Base-by-base conservation (phyloP, 768 basidiomycete genomes). In the Leccinum obscurum region DNA sequence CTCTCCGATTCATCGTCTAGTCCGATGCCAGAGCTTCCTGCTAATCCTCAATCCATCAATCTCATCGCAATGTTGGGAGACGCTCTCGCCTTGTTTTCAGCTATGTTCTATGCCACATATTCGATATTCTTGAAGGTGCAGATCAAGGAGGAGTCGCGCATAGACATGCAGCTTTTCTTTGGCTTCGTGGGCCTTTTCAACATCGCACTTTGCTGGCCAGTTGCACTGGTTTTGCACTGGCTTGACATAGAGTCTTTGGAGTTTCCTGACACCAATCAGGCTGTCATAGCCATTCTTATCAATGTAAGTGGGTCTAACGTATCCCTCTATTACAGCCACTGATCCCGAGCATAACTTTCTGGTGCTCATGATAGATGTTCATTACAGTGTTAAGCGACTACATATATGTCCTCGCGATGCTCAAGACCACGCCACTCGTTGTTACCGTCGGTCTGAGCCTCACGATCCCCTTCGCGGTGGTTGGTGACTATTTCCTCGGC, bases 131-230 rank as follows among this genome's bases (percentile, higher is more conserved):
- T 98, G 68, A 98, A 98, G 75, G 89, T 95, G 50, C 85, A 85
- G 58, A 90, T 97, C 55, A 85, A 83, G 49, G 81, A 82, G 37
- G 93, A 95, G 69, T 89, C 89, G 5, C 83, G 93, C 56, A 83
- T 95, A 65, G 87, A 95, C 71, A 95, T 95, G 94, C 90, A 93
- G 64, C 80, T 95, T 30, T 95, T 97, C 78, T 95, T 97, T 68
- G 95, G 95, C 24, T 96, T 92, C 64, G 93, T 96, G 28, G 93
- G 95, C 10, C 76, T 93, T 14, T 92, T 92, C 78, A 96, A 92
- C 72, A 85, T 93, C 69, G 61, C 90, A 5, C 72, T 78, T 15
- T 84, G 84, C 60, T 90, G 92, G 86, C 93, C 93, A 0, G 74
- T 93, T 11, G 92, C 88, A 1, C 66, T 93, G 24, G 57, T 93